phyloP scores from a whole-genome alignment of 106 monocot genomes.

The Ottelia alismoides region DNA sequence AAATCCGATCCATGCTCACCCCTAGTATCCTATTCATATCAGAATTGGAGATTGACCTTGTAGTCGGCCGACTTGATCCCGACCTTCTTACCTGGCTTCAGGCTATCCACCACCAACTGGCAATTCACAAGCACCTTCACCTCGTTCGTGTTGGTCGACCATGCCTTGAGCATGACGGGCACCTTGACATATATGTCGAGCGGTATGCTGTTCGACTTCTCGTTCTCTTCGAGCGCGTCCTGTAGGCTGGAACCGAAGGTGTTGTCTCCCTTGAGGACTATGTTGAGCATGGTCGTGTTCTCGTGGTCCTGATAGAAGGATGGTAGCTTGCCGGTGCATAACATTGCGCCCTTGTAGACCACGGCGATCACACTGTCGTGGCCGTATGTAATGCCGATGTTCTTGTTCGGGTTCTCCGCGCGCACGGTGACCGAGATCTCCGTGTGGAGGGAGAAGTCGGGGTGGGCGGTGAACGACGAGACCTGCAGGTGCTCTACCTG shows the following conservation, averaged over 20 bases:
- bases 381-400: constrained; percentile 43
- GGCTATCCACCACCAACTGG: constrained; percentile 41
- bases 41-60: constrained; percentile 42
- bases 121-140: constrained; percentile 41
- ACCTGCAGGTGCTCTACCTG: constrained; percentile 26
- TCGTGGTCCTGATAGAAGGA: constrained; percentile 42
- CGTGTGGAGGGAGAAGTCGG: constrained; percentile 32
- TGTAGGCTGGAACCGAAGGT: constrained; percentile 21
- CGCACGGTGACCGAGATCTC: constrained; percentile 23
- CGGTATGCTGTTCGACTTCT: constrained; percentile 24
- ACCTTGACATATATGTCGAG: constrained; percentile 45
- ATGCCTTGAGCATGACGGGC: constrained; percentile 31
- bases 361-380: constrained; percentile 23
- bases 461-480: constrained; percentile 20
- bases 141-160: constrained; percentile 16
- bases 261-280: constrained; percentile 27
- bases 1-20: no score
- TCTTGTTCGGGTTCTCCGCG: constrained; percentile 52
- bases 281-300: constrained; percentile 36
- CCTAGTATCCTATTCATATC: no score
- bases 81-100: constrained; percentile 36
- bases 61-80: constrained; percentile 36
- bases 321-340: constrained; percentile 45
- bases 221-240: constrained; percentile 26
- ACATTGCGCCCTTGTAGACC: constrained; percentile 18